Conservation (phyloP, 495 filamentous ascomycete species). For the Tuber borchii region DNA sequence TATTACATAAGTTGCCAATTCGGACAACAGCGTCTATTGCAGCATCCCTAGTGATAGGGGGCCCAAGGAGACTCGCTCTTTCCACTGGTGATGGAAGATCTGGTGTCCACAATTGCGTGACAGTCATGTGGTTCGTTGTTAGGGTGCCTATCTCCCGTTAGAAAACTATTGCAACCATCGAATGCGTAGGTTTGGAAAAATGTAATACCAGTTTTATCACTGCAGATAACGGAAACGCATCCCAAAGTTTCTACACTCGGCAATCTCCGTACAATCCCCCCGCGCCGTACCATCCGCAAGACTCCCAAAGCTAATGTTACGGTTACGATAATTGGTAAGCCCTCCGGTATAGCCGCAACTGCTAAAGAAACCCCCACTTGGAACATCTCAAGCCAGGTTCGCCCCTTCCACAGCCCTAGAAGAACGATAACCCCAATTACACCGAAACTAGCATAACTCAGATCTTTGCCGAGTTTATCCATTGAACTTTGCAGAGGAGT, state of each 20-base stretch:
- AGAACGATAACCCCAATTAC: constrained; percentile 90
- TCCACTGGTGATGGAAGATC: constrained; percentile 64
- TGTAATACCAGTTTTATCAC: constrained; percentile 76
- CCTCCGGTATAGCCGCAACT: constrained; percentile 94
- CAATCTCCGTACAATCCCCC: constrained; percentile 89
- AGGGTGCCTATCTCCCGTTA: constrained; percentile 58
- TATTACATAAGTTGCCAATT: constrained; percentile 93
- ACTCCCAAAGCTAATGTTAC: constrained; percentile 93
- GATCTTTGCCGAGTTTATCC: constrained; percentile 86
- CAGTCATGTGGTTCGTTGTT: constrained; percentile 97
- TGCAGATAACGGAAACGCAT: constrained; percentile 96
- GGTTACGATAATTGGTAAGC: constrained; percentile 94
- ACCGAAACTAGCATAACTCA: constrained; percentile 91
- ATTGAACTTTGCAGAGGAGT: constrained; percentile 94
- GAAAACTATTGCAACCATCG: constrained; percentile 17
- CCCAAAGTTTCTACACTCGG: constrained; percentile 97
- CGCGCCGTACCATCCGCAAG: constrained; percentile 84
- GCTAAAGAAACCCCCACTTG: constrained; percentile 95
- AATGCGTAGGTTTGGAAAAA: not conserved
- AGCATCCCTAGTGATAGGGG: constrained; percentile 27
- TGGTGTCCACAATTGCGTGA: constrained; percentile 93
- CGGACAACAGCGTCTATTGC: constrained; percentile 57
- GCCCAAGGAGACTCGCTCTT: constrained; percentile 46
- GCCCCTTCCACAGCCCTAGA: constrained; percentile 79
- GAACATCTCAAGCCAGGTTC: constrained; percentile 87